phyloP scores from a whole-genome alignment of 306 rosid genomes.

The Cicer arietinum region DNA sequence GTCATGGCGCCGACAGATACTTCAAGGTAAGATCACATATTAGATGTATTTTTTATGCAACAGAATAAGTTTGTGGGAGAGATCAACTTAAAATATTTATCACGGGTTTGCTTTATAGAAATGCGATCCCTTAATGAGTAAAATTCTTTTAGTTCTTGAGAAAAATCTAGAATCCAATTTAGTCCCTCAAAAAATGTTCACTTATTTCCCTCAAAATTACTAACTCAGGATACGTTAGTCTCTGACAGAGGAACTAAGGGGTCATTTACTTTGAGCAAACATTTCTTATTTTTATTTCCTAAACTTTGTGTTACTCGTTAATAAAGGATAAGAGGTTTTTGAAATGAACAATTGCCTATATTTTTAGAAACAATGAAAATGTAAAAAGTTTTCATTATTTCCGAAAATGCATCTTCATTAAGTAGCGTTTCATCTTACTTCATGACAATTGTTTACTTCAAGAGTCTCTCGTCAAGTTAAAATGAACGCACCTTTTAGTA shows the following conservation, averaged over 20 bases:
- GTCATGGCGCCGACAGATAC: conserved; percentile 95
- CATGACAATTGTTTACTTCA: no score
- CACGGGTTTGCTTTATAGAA: conserved; percentile 1
- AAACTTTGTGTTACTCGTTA: no score
- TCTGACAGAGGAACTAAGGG: neutral
- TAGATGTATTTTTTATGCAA: conserved; percentile 22
- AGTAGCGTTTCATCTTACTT: no score
- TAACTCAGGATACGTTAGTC: neutral
- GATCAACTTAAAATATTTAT: conserved; percentile 21
- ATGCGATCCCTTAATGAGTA: neutral
- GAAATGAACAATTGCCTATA: no score
- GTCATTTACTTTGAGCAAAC: no score
- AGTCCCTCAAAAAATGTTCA: neutral
- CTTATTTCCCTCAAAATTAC: neutral
- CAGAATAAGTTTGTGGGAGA: neutral
- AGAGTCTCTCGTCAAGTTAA: no score
- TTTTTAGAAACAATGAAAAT: no score
- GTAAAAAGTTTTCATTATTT: no score
- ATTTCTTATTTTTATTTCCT: no score
- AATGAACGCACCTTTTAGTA: no score
- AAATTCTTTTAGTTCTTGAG: neutral
- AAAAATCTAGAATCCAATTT: neutral
- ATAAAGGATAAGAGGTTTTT: no score
- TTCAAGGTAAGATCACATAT: conserved; percentile 63
- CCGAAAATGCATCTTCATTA: no score